Conservation (phyloP, 257 asterid species). For the Rehmannia glutinosa region DNA sequence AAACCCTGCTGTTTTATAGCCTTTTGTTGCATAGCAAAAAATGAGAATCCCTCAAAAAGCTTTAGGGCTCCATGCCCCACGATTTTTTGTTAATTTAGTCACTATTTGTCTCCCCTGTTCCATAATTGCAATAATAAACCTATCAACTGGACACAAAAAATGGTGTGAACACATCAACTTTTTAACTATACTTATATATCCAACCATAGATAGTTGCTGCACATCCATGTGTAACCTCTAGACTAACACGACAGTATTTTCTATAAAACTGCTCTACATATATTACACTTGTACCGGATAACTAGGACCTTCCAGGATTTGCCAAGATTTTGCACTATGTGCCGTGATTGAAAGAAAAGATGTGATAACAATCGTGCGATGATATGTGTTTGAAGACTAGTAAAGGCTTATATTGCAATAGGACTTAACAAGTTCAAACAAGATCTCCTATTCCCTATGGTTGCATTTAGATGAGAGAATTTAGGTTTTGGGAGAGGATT, state of each 20-base stretch:
- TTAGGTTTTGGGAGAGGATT: no score
- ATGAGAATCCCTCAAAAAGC: conserved; percentile 24
- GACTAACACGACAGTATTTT: no score
- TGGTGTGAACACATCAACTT: conserved; percentile 10
- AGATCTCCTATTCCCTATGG: no score
- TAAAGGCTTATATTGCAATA: not conserved
- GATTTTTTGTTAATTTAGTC: not conserved
- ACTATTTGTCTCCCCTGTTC: conserved; percentile 36
- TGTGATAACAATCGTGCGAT: not conserved
- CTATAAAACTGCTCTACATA: no score
- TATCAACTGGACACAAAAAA: conserved; percentile 13
- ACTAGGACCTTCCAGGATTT: not conserved
- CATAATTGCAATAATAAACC: conserved; percentile 26
- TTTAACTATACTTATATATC: not conserved
- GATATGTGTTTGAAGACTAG: not conserved
- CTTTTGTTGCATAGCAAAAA: conserved; percentile 38
- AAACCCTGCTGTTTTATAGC: conserved; percentile 27
- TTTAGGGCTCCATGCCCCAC: conserved; percentile 4
- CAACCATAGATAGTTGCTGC: no score
- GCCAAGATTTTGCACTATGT: no score
- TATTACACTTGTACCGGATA: not conserved
- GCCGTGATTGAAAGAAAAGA: not conserved
- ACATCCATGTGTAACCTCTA: no score
- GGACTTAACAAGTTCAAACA: not conserved
- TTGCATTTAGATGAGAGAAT: no score